Evolutionary conservation across 257 asterid genomes (phyloP).

Genomic region (Nicotiana tabacum): DNA sequence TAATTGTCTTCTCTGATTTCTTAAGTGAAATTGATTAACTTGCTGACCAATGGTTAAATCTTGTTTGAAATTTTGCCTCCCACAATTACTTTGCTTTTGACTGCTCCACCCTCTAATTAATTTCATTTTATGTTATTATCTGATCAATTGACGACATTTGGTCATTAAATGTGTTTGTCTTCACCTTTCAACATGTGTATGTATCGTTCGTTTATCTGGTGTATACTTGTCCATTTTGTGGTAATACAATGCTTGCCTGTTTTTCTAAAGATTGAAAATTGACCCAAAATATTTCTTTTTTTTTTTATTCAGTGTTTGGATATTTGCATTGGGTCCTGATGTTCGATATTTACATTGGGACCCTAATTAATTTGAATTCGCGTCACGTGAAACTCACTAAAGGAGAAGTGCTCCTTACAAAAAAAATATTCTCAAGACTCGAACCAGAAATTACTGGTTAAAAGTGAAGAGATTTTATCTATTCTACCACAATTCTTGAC

Average conservation of each 20-base stretch:
- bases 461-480: no score
- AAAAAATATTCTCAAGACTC: no score
- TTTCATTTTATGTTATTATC: background rate
- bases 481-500: no score
- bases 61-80: slow-evolving; percentile 6
- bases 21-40: background rate
- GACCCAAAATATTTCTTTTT: no score
- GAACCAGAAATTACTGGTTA: no score
- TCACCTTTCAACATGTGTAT: background rate
- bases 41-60: slow-evolving; percentile 4
- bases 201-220: background rate
- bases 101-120: background rate
- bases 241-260: background rate
- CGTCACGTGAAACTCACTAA: no score
- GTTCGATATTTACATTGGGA: no score
- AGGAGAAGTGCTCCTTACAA: no score
- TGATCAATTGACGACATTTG: background rate
- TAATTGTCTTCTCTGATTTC: background rate
- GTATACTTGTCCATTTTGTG: background rate
- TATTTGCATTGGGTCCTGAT: no score
- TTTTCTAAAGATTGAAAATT: background rate
- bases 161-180: background rate
- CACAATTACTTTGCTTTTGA: slow-evolving; percentile 5
- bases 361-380: no score
- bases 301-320: no score